A percentile compares a stretch with the other conserved stretches of the same genome.
phyloP scores from a whole-genome alignment of 768 basidiomycete genomes.

The Melanogaster broomeanus region DNA sequence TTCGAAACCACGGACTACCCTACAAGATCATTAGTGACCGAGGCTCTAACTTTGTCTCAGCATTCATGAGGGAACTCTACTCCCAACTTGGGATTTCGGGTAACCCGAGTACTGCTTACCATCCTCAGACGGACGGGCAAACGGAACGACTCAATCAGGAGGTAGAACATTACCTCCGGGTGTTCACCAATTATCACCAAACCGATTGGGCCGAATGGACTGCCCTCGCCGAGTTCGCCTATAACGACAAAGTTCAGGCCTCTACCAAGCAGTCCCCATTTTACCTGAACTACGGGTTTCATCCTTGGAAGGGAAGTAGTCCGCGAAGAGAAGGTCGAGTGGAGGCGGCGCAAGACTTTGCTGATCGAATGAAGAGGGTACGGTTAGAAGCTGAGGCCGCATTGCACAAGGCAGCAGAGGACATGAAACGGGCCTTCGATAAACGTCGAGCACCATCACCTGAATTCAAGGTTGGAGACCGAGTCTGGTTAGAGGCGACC shows the following conservation, averaged over 20 bases:
- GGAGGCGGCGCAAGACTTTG: too few species aligned
- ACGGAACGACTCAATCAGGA: too few species aligned
- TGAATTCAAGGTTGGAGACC: conserved; percentile 17
- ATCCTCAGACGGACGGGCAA: too few species aligned
- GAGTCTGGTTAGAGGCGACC: conserved; percentile 27
- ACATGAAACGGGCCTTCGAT: conserved; percentile 28
- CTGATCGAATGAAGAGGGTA: too few species aligned
- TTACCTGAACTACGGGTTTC: too few species aligned
- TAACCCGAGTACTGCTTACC: conserved; percentile 42
- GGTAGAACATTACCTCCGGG: conserved; percentile 41
- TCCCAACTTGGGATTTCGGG: conserved; percentile 33
- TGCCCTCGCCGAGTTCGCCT: conserved; percentile 31
- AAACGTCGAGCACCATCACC: neutral
- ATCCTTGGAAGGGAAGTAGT: too few species aligned
- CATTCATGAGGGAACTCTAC: too few species aligned
- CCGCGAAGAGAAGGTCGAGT: too few species aligned
- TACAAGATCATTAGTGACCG: conserved; percentile 27
- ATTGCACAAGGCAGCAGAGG: conserved; percentile 18
- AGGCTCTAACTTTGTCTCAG: conserved; percentile 31
- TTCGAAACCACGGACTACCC: conserved; percentile 29
- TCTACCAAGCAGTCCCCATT: conserved; percentile 30
- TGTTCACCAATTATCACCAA: conserved; percentile 34
- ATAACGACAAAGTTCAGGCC: conserved; percentile 33
- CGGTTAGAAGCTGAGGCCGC: conserved; percentile 6
- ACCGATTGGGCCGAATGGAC: conserved; percentile 38